Base-by-base conservation (phyloP, 352 stramenopile genomes). In the Phytophthora sojae region DNA sequence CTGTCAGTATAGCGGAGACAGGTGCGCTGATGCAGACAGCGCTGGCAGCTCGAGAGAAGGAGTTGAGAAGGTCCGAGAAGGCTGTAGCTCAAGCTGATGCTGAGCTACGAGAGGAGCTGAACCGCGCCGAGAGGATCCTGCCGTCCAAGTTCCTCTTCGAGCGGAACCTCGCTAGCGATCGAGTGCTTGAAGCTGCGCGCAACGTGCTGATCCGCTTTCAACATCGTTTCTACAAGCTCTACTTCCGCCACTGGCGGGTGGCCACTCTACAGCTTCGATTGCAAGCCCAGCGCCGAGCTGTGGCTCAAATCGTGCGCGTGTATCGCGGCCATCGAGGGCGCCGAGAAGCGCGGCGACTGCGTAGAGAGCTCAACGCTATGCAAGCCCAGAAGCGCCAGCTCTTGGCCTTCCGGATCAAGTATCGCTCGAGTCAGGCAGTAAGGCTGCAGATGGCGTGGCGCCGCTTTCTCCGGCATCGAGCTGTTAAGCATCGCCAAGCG, bases 61-160 rank as follows among this genome's bases (percentile, higher is more conserved):
- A 86, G 3, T 21, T 77, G 3, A 50, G 61, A 12, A 54, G 57
- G 6, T 71, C 69, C 0, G 61, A 70, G n/a, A 58, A 83, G 51
- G 52, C 72, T 67, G 50, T 73, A 54, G 25, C 55, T 70, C 35
- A 68, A 71, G 80, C 67, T 6, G 53, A 66, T 4, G 25, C 64
- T 3, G 61, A 78, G 12, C 49, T 89, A 26, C 63, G 80, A 0
- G 35, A 65, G 45, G 57, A 86, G 23, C 32, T 91, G 3, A 39
- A 11, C 9, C 54, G 70, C 3, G 76, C 79, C 1, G 75, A 89
- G 49, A 65, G 66, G 17, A 56, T 89, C 11, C 44, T 92, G 7
- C 79, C 84, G 12, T 77, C 71, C 8, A 68, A 79, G 29, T 92
- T 90, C 44, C 73, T 92, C 3, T 92, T 92, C 61, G 84, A 89